Base-by-base conservation (phyloP, 2,329 filamentous ascomycete genomes). In the Botrytis medusae region DNA sequence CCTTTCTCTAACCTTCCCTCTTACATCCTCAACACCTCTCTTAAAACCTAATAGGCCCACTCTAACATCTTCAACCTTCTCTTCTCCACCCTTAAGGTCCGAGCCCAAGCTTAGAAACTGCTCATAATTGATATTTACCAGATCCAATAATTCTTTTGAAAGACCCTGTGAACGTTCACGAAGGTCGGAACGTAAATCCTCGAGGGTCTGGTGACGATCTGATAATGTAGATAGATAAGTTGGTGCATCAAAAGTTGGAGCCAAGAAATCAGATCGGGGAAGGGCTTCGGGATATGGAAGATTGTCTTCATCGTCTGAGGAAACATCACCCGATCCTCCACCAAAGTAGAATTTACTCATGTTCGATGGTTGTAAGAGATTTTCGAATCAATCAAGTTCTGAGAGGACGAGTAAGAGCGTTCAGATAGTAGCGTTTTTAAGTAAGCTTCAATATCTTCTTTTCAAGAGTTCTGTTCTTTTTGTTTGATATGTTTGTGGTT, bases 91-190 rank as follows among this genome's bases (percentile, higher is more conserved):
- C 71, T 90, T 89, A 61, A 99, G 84, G 78, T 94, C 93, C 64
- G 88, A 90, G 0, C 96, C 97, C 0, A 99, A 84, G 0, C 91
- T 91, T 7, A 99, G 83, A 78, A 99, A 99, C 73, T 95, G 92
- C 65, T 94, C 92, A 81, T 99, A 98, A 83, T 99, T 97, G 69
- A 92, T 89, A 81, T 99, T 99, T 77, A 99, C 96, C 12, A 99
- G 89, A 83, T 98, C 95, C 29, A 99, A 87, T 4, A 99, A 87
- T 84, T 99, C 96, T 75, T 92, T 89, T 79, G 91, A 93, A 75
- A 99, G 91, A 32, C 91, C 87, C 77, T 93, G 89, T 77, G 91
- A 93, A 70, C 97, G 88, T 74, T 94, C 89, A 62, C 95, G 91
- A 25, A 99, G 86, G 80, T 99, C 97, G 8, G 91, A 85, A 51